Evolutionary conservation across 2,329 filamentous ascomycete species (phyloP).

Genomic region (Tolypocladium cylindrosporum): DNA sequence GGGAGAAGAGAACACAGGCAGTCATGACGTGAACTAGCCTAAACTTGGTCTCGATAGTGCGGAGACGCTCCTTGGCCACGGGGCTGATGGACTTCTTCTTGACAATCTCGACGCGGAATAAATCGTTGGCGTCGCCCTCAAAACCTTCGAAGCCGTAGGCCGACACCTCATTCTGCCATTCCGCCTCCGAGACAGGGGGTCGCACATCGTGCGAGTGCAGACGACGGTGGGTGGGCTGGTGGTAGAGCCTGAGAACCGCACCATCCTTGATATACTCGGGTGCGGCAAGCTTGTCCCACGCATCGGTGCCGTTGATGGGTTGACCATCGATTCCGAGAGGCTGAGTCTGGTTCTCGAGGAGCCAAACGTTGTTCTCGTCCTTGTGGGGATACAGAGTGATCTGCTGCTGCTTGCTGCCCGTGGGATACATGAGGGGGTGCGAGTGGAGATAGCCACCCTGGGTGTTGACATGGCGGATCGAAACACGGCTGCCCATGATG

Average conservation of each 20-base stretch:
- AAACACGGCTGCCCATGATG: constrained; percentile 76
- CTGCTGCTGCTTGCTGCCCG: constrained; percentile 96
- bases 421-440: constrained; percentile 94
- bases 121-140: constrained; percentile 90
- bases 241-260: constrained; percentile 72
- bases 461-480: constrained; percentile 88
- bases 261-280: constrained; percentile 67
- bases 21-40: constrained; percentile 93
- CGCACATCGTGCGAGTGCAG: constrained; percentile 95
- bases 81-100: constrained; percentile 75
- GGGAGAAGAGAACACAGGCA: constrained; percentile 89
- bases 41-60: constrained; percentile 96
- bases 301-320: constrained; percentile 67
- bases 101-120: constrained; percentile 90
- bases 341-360: constrained; percentile 93
- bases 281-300: constrained; percentile 63
- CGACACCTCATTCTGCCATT: constrained; percentile 94
- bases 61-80: constrained; percentile 71
- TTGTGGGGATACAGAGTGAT: constrained; percentile 98
- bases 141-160: constrained; percentile 98
- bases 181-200: constrained; percentile 72
- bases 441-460: constrained; percentile 97
- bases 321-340: constrained; percentile 68
- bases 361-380: constrained; percentile 94
- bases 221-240: constrained; percentile 72